Conservation (phyloP, 257 asterid species). For the Nicotiana noctiflora region DNA sequence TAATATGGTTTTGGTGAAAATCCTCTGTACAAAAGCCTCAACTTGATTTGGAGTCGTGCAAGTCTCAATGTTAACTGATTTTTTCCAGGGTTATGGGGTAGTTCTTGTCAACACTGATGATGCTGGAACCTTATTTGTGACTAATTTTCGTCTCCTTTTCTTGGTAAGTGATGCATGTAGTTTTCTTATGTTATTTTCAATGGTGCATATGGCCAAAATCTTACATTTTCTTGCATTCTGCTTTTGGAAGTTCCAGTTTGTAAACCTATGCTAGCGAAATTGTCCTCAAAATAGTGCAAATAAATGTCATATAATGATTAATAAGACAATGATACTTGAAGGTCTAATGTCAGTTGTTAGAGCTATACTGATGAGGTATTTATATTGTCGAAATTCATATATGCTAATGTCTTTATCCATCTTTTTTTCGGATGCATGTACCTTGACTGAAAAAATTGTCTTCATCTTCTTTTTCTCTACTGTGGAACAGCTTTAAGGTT, state of each 20-base stretch:
- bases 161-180: slow-evolving; percentile 49
- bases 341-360: not conserved
- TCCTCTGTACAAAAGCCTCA: not conserved
- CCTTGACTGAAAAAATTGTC: not conserved
- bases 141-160: slow-evolving; percentile 93
- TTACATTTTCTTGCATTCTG: not conserved
- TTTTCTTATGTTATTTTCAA: not conserved
- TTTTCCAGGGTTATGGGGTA: slow-evolving; percentile 70
- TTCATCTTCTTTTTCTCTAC: not conserved
- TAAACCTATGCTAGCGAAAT: not conserved
- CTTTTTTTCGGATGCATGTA: not conserved
- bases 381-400: not conserved
- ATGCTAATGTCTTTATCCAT: not conserved
- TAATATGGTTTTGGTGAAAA: not conserved
- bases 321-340: not conserved
- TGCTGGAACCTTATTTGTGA: slow-evolving; percentile 85
- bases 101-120: slow-evolving; percentile 93
- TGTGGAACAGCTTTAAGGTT: not conserved
- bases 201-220: not conserved
- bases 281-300: not conserved
- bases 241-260: not conserved
- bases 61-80: slow-evolving; percentile 23
- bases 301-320: not conserved
- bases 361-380: not conserved
- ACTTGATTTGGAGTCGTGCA: not conserved